Evolutionary conservation across 139 green algal genomes (phyloP), one percentile per base, ranked within the genome.

Genomic region (Volvox reticuliferus): DNA sequence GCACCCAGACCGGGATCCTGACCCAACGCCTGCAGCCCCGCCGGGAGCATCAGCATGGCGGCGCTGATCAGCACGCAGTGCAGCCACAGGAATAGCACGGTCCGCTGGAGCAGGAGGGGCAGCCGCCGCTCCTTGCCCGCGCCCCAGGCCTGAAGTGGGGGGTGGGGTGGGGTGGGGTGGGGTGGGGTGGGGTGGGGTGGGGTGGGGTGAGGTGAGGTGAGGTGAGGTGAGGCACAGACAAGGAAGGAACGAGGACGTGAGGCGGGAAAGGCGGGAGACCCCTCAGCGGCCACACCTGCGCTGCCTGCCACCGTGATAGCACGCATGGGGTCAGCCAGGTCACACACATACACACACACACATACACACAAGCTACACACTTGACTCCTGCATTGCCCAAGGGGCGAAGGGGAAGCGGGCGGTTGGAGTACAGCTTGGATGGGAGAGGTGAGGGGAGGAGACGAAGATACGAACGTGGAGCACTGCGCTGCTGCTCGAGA

Each of bases 141-240:
- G 21, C 89, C 89, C 69, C 87, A 86, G 32, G 89, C 89, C 89
- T 92, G 89, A 19, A 91, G 94, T 32, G 30, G 79, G 20, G 63
- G 50, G 12, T 86, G 95, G 91, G 90, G 96, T 81, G 68, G 32
- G 1, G 88, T 77, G 6, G 87, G 95, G 0, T 79, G 63, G 13
- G 85, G 55, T 5, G 36, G 86, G 16, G 91, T 92, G 16, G 90
- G 96, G 19, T n/a, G 84, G 89, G 69, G 30, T 88, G 0, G 75
- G 89, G 21, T 28, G 69, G 36, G 22, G 95, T 91, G 32, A 12
- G 91, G 0, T 13, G 35, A 28, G 83, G 20, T 37, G 9, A 35
- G 28, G n/a, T 62, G 44, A 55, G 44, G 44, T 9, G 44, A 55
- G 44, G 9, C 5, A 55, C 44, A 55, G 44, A 9, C 5, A 55